phyloP scores from a whole-genome alignment of 2,329 filamentous ascomycete species.

The Claviceps pazoutovae region DNA sequence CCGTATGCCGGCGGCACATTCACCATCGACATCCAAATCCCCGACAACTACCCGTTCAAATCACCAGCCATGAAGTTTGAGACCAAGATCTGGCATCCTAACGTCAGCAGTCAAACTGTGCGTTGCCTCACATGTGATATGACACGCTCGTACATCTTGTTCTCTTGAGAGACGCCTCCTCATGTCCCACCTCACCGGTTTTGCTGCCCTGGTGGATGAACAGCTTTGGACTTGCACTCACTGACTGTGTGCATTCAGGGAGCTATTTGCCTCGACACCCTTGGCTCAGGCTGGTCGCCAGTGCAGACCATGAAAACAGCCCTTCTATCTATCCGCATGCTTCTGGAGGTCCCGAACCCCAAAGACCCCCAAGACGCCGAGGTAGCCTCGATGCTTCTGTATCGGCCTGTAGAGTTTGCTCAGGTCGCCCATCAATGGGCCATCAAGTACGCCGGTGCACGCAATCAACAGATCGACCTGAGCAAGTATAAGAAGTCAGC shows the following conservation, averaged over 20 bases:
- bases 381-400: slow-evolving; percentile 79
- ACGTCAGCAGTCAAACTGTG: slow-evolving; percentile 87
- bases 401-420: slow-evolving; percentile 65
- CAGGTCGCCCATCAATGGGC: slow-evolving; percentile 84
- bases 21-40: slow-evolving; percentile 73
- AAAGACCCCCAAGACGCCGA: slow-evolving; percentile 95
- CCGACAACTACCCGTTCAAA: slow-evolving; percentile 82
- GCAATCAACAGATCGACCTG: slow-evolving; percentile 27
- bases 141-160: neutral
- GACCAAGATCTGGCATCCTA: slow-evolving; percentile 94
- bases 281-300: slow-evolving; percentile 83
- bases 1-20: slow-evolving; percentile 83
- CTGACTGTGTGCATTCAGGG: slow-evolving; percentile 41
- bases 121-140: slow-evolving; percentile 17
- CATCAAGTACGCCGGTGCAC: slow-evolving; percentile 66
- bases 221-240: neutral
- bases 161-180: neutral
- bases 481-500: slow-evolving; percentile 24
- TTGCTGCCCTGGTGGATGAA: neutral
- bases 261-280: slow-evolving; percentile 90
- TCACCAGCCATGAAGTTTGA: slow-evolving; percentile 82
- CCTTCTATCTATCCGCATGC: slow-evolving; percentile 80
- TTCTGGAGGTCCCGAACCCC: slow-evolving; percentile 86
- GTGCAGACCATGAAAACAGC: slow-evolving; percentile 94
- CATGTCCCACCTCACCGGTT: neutral